These are phyloP conservation scores for Spathaspora jeffriesii DNA, from an alignment of 1,139 yeast species.

Conservation along the genomic window DNA sequence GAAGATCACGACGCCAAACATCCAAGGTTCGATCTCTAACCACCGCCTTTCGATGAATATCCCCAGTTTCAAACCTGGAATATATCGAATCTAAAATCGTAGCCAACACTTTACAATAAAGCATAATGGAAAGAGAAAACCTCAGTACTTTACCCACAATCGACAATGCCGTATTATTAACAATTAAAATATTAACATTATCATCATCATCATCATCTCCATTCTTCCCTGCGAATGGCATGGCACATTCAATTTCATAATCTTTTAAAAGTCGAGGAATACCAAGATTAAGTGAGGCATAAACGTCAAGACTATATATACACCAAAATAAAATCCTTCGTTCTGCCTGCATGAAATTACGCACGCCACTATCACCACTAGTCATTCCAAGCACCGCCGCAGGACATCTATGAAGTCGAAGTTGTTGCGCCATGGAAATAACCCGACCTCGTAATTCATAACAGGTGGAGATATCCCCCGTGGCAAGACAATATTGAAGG, in stretches of 20 bases:
- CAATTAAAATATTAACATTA: slow-evolving; percentile 56
- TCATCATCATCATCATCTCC: slow-evolving; percentile 42
- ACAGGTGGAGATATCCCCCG: slow-evolving; percentile 73
- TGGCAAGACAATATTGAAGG: slow-evolving; percentile 67
- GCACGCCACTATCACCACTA: slow-evolving; percentile 26
- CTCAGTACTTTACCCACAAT: slow-evolving; percentile 71
- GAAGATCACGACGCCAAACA: slow-evolving; percentile 76
- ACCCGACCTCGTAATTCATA: slow-evolving; percentile 77
- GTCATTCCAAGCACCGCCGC: slow-evolving; percentile 64
- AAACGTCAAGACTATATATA: slow-evolving; percentile 74
- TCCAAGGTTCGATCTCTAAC: slow-evolving; percentile 72
- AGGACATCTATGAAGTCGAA: slow-evolving; percentile 85
- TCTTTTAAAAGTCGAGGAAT: slow-evolving; percentile 81
- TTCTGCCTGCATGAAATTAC: slow-evolving; percentile 69
- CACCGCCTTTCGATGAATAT: slow-evolving; percentile 37
- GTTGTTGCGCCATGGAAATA: slow-evolving; percentile 82
- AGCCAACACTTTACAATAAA: slow-evolving; percentile 75
- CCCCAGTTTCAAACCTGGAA: slow-evolving; percentile 44
- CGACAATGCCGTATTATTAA: slow-evolving; percentile 56
- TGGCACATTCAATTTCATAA: slow-evolving; percentile 81
- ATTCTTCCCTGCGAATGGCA: slow-evolving; percentile 68
- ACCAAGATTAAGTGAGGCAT: slow-evolving; percentile 75
- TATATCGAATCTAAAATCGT: slow-evolving; percentile 66
- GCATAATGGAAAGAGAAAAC: slow-evolving; percentile 62
- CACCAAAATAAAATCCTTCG: slow-evolving; percentile 86